Conservation (phyloP, 805 yeast genomes). For the Saturnispora mendoncae region DNA sequence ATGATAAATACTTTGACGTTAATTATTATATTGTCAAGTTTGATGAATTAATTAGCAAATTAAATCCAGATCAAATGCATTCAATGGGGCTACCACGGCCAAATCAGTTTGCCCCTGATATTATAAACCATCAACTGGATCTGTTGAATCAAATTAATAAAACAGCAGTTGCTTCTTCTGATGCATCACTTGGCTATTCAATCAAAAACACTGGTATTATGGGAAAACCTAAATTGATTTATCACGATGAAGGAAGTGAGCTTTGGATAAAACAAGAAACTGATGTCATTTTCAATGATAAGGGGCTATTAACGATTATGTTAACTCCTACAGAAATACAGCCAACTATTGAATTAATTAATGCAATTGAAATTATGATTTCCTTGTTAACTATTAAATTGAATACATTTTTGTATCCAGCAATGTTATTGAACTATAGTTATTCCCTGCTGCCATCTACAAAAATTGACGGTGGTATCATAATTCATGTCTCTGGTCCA, state of each 20-base stretch:
- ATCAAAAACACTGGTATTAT: constrained; percentile 24
- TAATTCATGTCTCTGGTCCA: constrained; percentile 49
- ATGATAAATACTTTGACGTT: constrained; percentile 40
- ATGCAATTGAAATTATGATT: constrained; percentile 45
- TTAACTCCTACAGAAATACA: constrained; percentile 27
- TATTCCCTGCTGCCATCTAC: constrained; percentile 50
- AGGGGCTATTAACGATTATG: constrained; percentile 38
- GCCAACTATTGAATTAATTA: constrained; percentile 32
- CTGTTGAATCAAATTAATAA: constrained; percentile 22
- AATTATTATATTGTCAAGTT: constrained; percentile 24
- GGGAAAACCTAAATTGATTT: constrained; percentile 31
- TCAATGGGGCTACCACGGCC: constrained; percentile 22
- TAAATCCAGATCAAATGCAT: neutral
- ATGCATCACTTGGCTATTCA: constrained; percentile 27
- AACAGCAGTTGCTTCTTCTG: constrained; percentile 22
- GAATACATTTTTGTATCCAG: constrained; percentile 38
- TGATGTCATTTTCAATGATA: constrained; percentile 23
- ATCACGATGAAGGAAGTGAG: constrained; percentile 32
- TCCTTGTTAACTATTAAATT: constrained; percentile 38
- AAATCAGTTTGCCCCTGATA: constrained; percentile 31
- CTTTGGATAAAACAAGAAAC: constrained; percentile 43
- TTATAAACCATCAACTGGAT: constrained; percentile 23
- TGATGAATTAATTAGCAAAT: neutral
- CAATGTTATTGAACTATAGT: constrained; percentile 44
- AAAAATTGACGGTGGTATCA: constrained; percentile 45